phyloP scores from a whole-genome alignment of 2,329 filamentous ascomycete species.

The Fusarium verticillioides region DNA sequence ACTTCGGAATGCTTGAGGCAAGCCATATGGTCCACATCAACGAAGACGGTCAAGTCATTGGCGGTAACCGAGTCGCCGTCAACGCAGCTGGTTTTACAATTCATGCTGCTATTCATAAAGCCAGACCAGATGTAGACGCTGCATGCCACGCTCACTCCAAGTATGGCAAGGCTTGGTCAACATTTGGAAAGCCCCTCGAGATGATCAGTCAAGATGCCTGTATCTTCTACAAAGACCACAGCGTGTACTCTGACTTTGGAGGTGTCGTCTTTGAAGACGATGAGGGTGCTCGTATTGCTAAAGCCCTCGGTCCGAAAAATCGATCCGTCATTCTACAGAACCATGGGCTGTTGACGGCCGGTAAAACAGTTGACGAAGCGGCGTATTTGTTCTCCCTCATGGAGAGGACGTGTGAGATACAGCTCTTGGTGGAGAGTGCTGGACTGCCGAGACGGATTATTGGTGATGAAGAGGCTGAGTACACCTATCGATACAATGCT shows the following conservation, averaged over 20 bases:
- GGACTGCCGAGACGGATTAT: conserved; percentile 45
- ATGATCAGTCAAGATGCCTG: conserved; percentile 71
- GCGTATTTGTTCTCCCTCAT: conserved; percentile 65
- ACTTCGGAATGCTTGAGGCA: conserved; percentile 71
- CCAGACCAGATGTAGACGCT: conserved; percentile 67
- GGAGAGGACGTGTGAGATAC: conserved; percentile 50
- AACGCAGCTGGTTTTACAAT: conserved; percentile 73
- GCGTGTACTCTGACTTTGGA: conserved; percentile 70
- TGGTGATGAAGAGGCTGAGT: conserved; percentile 53
- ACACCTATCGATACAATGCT: conserved; percentile 50
- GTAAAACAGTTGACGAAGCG: conserved; percentile 73
- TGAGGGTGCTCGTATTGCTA: conserved; percentile 68
- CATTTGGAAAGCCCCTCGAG: conserved; percentile 67
- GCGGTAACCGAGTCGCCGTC: conserved; percentile 65
- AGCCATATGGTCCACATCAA: conserved; percentile 72
- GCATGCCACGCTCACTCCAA: conserved; percentile 71
- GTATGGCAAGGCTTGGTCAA: conserved; percentile 69
- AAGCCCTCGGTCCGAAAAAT: conserved; percentile 63
- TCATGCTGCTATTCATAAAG: conserved; percentile 69
- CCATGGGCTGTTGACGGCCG: conserved; percentile 72
- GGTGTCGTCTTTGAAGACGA: conserved; percentile 71
- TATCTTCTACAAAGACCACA: conserved; percentile 67
- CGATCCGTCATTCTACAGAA: conserved; percentile 70
- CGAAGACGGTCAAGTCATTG: conserved; percentile 67
- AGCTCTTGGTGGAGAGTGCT: conserved; percentile 48